These are phyloP conservation scores for Volvox reticuliferus DNA, from an alignment of 139 green algal genomes.

Conservation along the genomic window DNA sequence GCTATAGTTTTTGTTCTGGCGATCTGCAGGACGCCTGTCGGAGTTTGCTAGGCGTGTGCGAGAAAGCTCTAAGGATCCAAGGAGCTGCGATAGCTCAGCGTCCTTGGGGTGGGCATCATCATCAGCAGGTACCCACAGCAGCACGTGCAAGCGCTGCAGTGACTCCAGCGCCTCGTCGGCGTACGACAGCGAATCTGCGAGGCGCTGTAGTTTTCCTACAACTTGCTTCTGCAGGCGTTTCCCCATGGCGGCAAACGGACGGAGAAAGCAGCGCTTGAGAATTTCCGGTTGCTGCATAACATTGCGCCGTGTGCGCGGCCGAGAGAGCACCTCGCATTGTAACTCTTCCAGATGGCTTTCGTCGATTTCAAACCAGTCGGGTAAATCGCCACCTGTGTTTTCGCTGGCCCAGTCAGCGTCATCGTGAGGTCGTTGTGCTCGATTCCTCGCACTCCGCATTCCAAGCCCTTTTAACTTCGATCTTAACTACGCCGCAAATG, in stretches of 20 bases:
- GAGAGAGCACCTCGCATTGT: not conserved
- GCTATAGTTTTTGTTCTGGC: too few relatives aligned
- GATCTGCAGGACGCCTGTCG: not conserved
- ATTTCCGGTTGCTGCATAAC: not conserved
- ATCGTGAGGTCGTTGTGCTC: not conserved
- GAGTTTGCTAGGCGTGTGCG: not conserved
- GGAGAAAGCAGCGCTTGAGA: not conserved
- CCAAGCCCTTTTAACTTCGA: not conserved
- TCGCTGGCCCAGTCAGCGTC: not conserved
- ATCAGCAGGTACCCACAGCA: not conserved
- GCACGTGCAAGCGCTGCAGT: not conserved
- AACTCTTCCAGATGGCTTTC: not conserved
- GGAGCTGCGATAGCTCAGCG: too few relatives aligned
- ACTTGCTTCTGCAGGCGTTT: not conserved
- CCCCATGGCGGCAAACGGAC: not conserved
- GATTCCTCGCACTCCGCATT: not conserved
- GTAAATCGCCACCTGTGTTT: not conserved
- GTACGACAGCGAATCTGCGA: not conserved
- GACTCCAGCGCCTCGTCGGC: conserved; percentile 3
- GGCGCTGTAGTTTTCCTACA: not conserved
- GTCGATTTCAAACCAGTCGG: conserved; percentile 10
- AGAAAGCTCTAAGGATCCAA: not conserved
- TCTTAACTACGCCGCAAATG: too few relatives aligned
- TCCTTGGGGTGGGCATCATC: too few relatives aligned
- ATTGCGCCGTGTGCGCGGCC: not conserved